Percentiles rank a stretch among this genome's conserved stretches.
Evolutionary conservation across 1,284 basidiomycete species (phyloP).

Genomic region (Puccinia triticina): DNA sequence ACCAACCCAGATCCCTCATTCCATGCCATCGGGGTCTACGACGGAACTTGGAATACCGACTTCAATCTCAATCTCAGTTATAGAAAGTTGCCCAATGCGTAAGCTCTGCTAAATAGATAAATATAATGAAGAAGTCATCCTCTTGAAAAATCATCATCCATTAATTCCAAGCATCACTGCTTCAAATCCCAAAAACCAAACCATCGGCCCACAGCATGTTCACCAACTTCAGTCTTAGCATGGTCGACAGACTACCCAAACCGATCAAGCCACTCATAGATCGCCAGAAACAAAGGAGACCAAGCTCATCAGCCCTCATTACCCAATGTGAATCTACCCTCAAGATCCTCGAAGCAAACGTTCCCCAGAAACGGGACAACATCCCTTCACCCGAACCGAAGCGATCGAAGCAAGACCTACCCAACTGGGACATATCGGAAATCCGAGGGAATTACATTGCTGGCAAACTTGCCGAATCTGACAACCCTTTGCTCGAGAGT

Average conservation of each 20-base stretch:
- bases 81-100: slow-evolving; percentile 40
- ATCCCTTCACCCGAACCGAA: background rate
- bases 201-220: slow-evolving; percentile 22
- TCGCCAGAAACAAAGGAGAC: background rate
- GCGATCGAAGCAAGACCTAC: slow-evolving; percentile 6
- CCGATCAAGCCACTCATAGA: slow-evolving; percentile 38
- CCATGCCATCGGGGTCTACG: slow-evolving; percentile 24
- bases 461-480: slow-evolving; percentile 23
- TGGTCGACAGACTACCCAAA: slow-evolving; percentile 41
- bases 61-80: slow-evolving; percentile 30
- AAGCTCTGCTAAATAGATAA: background rate
- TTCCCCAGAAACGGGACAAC: slow-evolving; percentile 30
- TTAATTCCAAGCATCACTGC: background rate
- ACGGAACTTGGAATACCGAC: slow-evolving; percentile 35
- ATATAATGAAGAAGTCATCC: no score
- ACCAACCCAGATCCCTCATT: slow-evolving; percentile 33
- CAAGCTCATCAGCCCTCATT: slow-evolving; percentile 10
- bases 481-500: slow-evolving; percentile 29
- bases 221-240: slow-evolving; percentile 33
- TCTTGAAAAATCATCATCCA: background rate
- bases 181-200: background rate
- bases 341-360: slow-evolving; percentile 6
- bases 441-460: slow-evolving; percentile 36
- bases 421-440: slow-evolving; percentile 34
- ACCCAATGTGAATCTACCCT: slow-evolving; percentile 37